A percentile compares a stretch with the other conserved stretches of the same genome.
Evolutionary conservation across 2,329 filamentous ascomycete genomes (phyloP).

Genomic region (Boeremia exigua): DNA sequence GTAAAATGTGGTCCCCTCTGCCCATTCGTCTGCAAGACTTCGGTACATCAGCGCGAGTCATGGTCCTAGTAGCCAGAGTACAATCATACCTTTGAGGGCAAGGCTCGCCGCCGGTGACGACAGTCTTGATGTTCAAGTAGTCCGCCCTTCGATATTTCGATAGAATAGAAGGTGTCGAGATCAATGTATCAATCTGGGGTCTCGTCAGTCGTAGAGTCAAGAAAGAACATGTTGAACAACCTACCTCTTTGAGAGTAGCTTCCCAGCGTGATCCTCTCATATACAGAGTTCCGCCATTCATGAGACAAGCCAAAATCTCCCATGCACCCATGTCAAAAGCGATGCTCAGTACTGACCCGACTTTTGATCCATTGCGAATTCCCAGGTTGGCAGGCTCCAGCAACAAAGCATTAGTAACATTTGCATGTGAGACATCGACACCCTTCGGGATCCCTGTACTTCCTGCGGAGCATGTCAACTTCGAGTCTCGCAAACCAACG

Average conservation of each 20-base stretch:
- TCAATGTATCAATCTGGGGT: conserved; percentile 58
- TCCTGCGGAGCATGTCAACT: conserved; percentile 24
- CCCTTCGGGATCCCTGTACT: conserved; percentile 66
- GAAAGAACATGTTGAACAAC: not conserved
- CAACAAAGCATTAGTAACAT: conserved; percentile 62
- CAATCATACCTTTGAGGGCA: conserved; percentile 51
- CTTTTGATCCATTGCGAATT: conserved; percentile 57
- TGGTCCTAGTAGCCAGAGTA: no score
- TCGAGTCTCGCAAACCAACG: not conserved
- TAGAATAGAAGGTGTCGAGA: conserved; percentile 63
- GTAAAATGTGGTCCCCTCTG: conserved; percentile 48
- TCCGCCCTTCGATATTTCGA: conserved; percentile 56
- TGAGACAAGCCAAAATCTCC: conserved; percentile 64
- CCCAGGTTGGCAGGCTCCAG: conserved; percentile 59
- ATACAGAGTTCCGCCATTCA: conserved; percentile 64
- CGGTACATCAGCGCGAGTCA: conserved; percentile 3
- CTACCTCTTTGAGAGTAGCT: conserved; percentile 55
- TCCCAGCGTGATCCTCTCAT: conserved; percentile 60
- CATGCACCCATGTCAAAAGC: conserved; percentile 69
- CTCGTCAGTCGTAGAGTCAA: conserved; percentile 13
- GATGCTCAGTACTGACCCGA: conserved; percentile 64
- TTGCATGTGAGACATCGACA: conserved; percentile 63
- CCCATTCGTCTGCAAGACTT: conserved; percentile 64
- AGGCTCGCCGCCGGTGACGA: conserved; percentile 64
- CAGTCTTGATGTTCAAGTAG: conserved; percentile 59